Percentiles rank a stretch among this genome's conserved stretches.
Evolutionary conservation across 495 filamentous ascomycete genomes (phyloP).

Genomic region (Tirmania nivea): DNA sequence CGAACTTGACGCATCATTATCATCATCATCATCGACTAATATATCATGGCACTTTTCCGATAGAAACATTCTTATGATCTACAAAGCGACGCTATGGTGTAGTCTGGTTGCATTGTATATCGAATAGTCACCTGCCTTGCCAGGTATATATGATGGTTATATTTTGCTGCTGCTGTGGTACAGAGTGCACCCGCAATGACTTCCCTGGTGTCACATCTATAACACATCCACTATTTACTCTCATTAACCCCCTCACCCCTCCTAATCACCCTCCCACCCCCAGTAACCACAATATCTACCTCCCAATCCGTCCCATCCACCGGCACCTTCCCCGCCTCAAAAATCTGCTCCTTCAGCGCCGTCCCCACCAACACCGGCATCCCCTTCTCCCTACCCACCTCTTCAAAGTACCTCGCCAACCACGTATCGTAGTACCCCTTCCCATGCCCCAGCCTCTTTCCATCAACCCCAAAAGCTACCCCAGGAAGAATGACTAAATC

Average conservation of each 20-base stretch:
- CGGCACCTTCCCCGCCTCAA: slow-evolving; percentile 39
- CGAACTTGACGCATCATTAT: too few relatives aligned
- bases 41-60: too few relatives aligned
- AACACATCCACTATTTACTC: background rate
- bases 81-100: too few relatives aligned
- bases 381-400: slow-evolving; percentile 21
- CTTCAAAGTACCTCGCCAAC: slow-evolving; percentile 42
- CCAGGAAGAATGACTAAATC: slow-evolving; percentile 86
- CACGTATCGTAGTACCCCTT: slow-evolving; percentile 96
- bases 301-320: slow-evolving; percentile 43
- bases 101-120: background rate
- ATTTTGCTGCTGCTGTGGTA: background rate
- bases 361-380: slow-evolving; percentile 56
- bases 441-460: slow-evolving; percentile 72
- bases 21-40: too few relatives aligned
- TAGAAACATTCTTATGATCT: too few relatives aligned
- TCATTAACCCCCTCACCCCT: background rate
- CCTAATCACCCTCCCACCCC: slow-evolving; percentile 24
- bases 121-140: background rate
- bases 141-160: background rate
- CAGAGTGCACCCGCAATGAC: background rate
- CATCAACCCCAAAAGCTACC: slow-evolving; percentile 63
- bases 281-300: slow-evolving; percentile 43
- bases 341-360: slow-evolving; percentile 69
- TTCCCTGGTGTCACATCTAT: background rate